Evolutionary conservation across 371 early-diverging fungal genomes (phyloP).

Genomic region (Mortierella sp.): DNA sequence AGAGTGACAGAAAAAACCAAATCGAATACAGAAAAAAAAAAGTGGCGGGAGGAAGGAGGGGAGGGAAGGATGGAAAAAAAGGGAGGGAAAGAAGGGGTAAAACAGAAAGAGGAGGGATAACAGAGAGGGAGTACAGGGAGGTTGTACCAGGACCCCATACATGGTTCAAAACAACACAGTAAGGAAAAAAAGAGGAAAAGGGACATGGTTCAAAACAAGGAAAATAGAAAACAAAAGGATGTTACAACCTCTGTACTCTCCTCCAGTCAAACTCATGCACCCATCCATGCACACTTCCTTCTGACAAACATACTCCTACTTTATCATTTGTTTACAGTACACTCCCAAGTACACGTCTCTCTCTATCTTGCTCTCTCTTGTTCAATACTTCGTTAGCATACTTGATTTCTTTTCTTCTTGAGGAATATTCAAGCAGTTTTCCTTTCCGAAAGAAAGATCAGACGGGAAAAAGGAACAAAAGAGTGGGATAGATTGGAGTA

Average conservation of each 20-base stretch:
- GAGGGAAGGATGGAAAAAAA: neutral
- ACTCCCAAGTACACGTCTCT: no score
- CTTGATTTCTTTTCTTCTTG: no score
- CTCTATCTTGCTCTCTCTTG: neutral
- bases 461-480: neutral
- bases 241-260: neutral
- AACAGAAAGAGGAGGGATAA: neutral
- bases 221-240: no score
- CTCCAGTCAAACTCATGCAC: neutral
- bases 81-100: neutral
- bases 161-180: neutral
- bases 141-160: neutral
- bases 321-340: no score
- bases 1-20: neutral
- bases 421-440: no score
- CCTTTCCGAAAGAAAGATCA: neutral
- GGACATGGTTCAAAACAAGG: neutral
- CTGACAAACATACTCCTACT: neutral
- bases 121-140: neutral
- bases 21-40: neutral
- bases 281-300: neutral
- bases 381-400: neutral
- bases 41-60: neutral
- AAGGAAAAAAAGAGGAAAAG: no score
- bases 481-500: neutral